Base-by-base conservation (phyloP, 2,329 filamentous ascomycete genomes). In the Helicocarpus griseus region DNA sequence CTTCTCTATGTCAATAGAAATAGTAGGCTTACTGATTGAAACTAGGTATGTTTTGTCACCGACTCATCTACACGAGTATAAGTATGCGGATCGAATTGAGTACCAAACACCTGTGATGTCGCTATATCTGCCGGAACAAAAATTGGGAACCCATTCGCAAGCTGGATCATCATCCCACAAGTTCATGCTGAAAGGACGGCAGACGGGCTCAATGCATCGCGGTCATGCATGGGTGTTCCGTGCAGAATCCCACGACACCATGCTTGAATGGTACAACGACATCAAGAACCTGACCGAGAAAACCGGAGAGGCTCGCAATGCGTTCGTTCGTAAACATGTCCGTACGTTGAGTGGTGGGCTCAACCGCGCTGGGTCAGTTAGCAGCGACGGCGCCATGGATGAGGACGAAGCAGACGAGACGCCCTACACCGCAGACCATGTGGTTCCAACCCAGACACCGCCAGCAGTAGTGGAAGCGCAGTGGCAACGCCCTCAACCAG, bases 61-160 rank as follows among this genome's bases (percentile, higher is more conserved):
- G 14, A 97, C 93, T 51, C 93, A 98, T 70, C 79, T 98, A 21
- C 93, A 98, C 73, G 93, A 98, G 71, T 98, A 97, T 79, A 96
- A 95, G 68, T 95, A 89, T n/a, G 89, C 89, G 58, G 91, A 97
- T 71, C 90, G 91, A 67, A 86, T 84, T 56, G 77, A 78, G 60
- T 77, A 81, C 54, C 88, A 93, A 69, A 85, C 87, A 36, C 93
- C 93, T 0, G 82, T 97, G 65, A 96, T 98, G 91, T 97, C 93
- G 39, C 77, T 98, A 51, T 95, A 93, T 65, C 80, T 98, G 26
- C 87, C 87, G 5, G 93, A 97, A 60, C 93, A 97, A 70, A 96
- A 95, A 67, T 78, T 98, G 52, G 93, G 93, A 35, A 94, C 90
- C 33, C 89, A 94, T 65, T 96, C 91, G 8, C 80, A 82, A 54